A percentile compares a stretch with the other conserved stretches of the same genome.
These are phyloP conservation scores for Talaromyces wortmannii DNA, from an alignment of 495 filamentous ascomycete genomes.

Conservation along the genomic window DNA sequence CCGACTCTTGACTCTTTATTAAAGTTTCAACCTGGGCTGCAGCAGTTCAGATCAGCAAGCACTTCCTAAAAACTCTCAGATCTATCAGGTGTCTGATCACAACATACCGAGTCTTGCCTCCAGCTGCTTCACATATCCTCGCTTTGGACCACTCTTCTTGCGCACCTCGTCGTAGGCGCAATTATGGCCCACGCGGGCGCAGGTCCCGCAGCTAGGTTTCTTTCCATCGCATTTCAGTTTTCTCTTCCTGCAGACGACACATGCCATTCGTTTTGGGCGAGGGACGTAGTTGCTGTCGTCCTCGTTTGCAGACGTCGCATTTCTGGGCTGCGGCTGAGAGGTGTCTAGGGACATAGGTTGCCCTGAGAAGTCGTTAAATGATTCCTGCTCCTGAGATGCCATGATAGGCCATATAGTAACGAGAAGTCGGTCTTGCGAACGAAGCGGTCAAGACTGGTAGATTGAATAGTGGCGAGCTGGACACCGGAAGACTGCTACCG, in stretches of 20 bases:
- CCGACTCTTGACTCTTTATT: slow-evolving; percentile 57
- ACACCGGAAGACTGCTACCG: too few species aligned
- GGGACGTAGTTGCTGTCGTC: slow-evolving; percentile 59
- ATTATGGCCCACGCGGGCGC: slow-evolving; percentile 77
- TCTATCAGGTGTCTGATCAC: background rate
- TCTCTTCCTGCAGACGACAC: slow-evolving; percentile 87
- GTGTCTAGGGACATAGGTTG: slow-evolving; percentile 27
- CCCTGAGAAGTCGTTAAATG: slow-evolving; percentile 51
- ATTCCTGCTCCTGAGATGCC: slow-evolving; percentile 18
- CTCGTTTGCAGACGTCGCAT: slow-evolving; percentile 24
- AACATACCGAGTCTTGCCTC: slow-evolving; percentile 83
- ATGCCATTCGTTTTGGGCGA: slow-evolving; percentile 91
- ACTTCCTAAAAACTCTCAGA: background rate
- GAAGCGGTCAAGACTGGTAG: background rate
- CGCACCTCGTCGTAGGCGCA: slow-evolving; percentile 95
- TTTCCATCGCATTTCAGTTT: slow-evolving; percentile 75
- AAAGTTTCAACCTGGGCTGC: slow-evolving; percentile 92
- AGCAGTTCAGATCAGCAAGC: background rate
- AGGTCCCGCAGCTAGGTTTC: slow-evolving; percentile 86
- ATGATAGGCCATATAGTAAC: slow-evolving; percentile 7
- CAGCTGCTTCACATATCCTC: slow-evolving; percentile 95
- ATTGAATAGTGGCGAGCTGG: too few species aligned
- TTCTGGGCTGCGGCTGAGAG: slow-evolving; percentile 19
- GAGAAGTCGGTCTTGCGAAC: background rate
- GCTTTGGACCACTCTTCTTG: slow-evolving; percentile 96